These are phyloP conservation scores for Heterococcus sp. DNA, from an alignment of 108 stramenopile genomes.

Conservation along the genomic window DNA sequence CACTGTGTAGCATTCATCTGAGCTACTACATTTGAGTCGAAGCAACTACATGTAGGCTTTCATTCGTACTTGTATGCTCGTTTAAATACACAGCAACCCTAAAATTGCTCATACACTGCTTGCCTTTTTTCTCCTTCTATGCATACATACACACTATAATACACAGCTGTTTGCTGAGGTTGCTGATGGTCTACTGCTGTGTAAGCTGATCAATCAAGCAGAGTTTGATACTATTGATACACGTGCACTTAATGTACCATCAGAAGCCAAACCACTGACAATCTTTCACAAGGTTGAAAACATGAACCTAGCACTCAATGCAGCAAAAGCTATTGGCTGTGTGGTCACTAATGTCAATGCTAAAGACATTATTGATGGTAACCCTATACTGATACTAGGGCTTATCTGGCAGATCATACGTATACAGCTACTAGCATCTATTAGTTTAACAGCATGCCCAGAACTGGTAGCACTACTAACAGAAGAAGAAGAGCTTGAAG, in stretches of 20 bases:
- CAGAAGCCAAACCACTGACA: neutral
- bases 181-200: constrained; percentile 56
- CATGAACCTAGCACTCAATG: constrained; percentile 63
- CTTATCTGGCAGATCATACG: constrained; percentile 63
- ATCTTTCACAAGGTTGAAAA: constrained; percentile 46
- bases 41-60: too few relatives aligned
- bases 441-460: constrained; percentile 55
- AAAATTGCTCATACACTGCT: too few relatives aligned
- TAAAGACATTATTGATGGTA: constrained; percentile 57
- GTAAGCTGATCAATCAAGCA: constrained; percentile 60
- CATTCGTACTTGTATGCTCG: too few relatives aligned
- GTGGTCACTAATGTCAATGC: constrained; percentile 61
- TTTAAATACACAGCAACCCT: too few relatives aligned
- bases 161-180: constrained; percentile 42
- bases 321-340: constrained; percentile 60
- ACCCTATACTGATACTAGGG: constrained; percentile 60
- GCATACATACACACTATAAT: neutral
- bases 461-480: constrained; percentile 57
- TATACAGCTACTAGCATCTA: constrained; percentile 56
- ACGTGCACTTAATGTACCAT: neutral
- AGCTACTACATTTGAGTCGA: too few relatives aligned
- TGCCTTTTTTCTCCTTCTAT: too few relatives aligned
- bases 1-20: too few relatives aligned
- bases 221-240: constrained; percentile 57
- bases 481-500: constrained; percentile 57